These are phyloP conservation scores for Polyporus tsugae DNA, from an alignment of 1,284 basidiomycete species.

Conservation along the genomic window DNA sequence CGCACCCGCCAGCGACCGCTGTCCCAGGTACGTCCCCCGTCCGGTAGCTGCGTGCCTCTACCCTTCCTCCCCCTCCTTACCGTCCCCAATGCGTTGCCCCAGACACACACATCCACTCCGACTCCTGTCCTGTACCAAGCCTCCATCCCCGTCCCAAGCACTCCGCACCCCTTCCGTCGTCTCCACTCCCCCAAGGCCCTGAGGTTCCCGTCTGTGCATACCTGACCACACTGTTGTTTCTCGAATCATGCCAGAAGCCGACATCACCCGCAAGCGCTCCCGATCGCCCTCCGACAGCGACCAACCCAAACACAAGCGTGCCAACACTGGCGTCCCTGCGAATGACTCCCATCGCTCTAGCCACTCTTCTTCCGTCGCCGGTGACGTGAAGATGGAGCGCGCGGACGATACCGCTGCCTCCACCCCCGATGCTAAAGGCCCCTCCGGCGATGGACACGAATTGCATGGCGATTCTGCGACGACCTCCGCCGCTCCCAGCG, in stretches of 20 bases:
- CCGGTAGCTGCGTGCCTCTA: constrained; percentile 38
- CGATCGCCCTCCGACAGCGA: constrained; percentile 85
- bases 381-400: constrained; percentile 72
- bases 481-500: constrained; percentile 53
- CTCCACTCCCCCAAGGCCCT: constrained; percentile 41
- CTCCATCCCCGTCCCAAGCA: constrained; percentile 34
- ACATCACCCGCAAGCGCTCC: constrained; percentile 83
- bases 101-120: constrained; percentile 39
- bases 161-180: constrained; percentile 26
- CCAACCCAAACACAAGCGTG: constrained; percentile 81
- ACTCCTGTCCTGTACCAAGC: constrained; percentile 41
- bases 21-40: constrained; percentile 39
- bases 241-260: constrained; percentile 80
- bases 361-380: constrained; percentile 49
- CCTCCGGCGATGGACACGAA: constrained; percentile 38
- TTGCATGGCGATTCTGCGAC: constrained; percentile 41
- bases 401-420: constrained; percentile 65
- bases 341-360: constrained; percentile 50
- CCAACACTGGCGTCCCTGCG: constrained; percentile 73
- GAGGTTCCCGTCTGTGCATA: constrained; percentile 35
- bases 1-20: constrained; percentile 26
- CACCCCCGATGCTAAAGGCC: constrained; percentile 53
- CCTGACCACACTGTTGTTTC: constrained; percentile 51
- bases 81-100: constrained; percentile 43
- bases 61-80: constrained; percentile 47